Percentiles rank a stretch among this genome's conserved stretches.
phyloP scores from a whole-genome alignment of 345 rosid species.

The Boechera stricta region DNA sequence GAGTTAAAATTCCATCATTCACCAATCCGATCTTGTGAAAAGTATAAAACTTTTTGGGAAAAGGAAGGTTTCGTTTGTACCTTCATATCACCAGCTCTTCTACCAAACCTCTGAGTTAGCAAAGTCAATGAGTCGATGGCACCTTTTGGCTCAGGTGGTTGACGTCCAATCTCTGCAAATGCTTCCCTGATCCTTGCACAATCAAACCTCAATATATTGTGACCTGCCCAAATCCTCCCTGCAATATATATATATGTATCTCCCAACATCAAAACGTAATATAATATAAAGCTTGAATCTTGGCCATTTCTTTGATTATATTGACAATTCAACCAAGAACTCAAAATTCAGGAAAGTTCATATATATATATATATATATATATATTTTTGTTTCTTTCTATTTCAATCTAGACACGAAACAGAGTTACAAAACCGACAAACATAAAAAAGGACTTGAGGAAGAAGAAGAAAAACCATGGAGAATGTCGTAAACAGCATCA shows the following conservation, averaged over 20 bases:
- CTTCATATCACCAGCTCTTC: slow-evolving; percentile 96
- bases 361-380: not conserved
- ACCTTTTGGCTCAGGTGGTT: slow-evolving; percentile 78
- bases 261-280: not conserved
- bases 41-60: not conserved
- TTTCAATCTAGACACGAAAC: not conserved
- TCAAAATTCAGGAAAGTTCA: not conserved
- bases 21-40: not conserved
- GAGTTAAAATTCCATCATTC: not conserved
- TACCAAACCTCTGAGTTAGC: slow-evolving; percentile 80
- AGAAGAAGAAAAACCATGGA: slow-evolving; percentile 59
- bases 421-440: not conserved
- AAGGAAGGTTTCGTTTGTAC: slow-evolving; percentile 38
- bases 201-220: slow-evolving; percentile 87
- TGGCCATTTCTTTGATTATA: not conserved
- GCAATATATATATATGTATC: not conserved
- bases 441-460: not conserved
- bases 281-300: slow-evolving; percentile 6
- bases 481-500: slow-evolving; percentile 70
- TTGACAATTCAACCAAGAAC: not conserved
- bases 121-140: slow-evolving; percentile 75
- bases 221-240: slow-evolving; percentile 99
- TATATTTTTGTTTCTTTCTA: not conserved
- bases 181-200: slow-evolving; percentile 84
- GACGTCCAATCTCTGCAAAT: slow-evolving; percentile 65